Evolutionary conservation across 257 asterid species (phyloP).

Genomic region (Jaltomata sinuosa): DNA sequence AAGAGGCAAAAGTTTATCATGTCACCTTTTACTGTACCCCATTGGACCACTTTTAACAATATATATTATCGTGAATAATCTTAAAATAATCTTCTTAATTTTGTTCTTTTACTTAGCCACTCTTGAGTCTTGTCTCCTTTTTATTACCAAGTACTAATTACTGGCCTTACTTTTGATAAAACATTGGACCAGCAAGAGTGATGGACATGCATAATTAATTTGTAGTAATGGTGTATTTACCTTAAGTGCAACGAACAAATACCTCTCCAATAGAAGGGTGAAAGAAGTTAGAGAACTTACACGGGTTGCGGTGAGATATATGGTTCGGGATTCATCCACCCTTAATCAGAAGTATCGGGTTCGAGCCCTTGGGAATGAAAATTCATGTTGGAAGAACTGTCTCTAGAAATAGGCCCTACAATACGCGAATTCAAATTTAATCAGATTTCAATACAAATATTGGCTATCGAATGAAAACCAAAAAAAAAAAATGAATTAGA

Average conservation of each 20-base stretch:
- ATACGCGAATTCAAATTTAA: too few species aligned
- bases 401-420: neutral
- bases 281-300: neutral
- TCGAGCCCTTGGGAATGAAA: neutral
- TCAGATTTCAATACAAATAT: too few species aligned
- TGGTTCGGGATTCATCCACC: neutral
- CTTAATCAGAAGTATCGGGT: neutral
- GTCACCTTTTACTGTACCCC: slow-evolving; percentile 4
- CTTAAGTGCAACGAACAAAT: neutral
- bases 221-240: neutral
- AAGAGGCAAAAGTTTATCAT: neutral
- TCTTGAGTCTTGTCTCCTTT: neutral
- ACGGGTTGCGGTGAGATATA: neutral
- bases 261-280: neutral
- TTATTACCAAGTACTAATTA: neutral
- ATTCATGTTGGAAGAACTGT: too few species aligned
- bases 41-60: slow-evolving; percentile 9
- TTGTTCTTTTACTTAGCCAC: neutral
- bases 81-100: neutral
- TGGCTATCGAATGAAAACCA: too few species aligned
- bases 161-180: neutral
- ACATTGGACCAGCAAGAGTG: neutral
- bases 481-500: neutral
- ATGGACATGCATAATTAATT: neutral
- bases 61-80: neutral